phyloP scores from a whole-genome alignment of 1,139 yeast species.

The Magnusiomyces clavatus region DNA sequence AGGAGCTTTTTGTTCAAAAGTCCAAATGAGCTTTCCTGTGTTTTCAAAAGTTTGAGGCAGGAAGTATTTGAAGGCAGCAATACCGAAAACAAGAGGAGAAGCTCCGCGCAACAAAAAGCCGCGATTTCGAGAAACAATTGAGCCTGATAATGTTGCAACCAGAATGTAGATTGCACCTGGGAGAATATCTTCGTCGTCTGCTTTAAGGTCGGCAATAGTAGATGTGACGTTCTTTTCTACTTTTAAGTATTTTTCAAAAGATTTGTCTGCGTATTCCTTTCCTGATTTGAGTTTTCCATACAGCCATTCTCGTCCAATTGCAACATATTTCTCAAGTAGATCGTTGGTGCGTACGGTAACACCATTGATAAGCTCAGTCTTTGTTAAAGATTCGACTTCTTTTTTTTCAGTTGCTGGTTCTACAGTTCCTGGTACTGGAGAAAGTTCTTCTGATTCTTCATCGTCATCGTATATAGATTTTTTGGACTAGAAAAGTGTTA shows the following conservation, averaged over 20 bases:
- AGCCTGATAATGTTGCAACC: slow-evolving; percentile 74
- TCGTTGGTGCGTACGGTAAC: slow-evolving; percentile 49
- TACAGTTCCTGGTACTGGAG: slow-evolving; percentile 50
- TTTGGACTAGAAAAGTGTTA: slow-evolving; percentile 10
- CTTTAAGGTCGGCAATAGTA: slow-evolving; percentile 63
- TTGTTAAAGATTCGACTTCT: slow-evolving; percentile 32
- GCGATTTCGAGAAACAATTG: slow-evolving; percentile 69
- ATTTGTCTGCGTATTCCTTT: slow-evolving; percentile 34
- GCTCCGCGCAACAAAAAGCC: slow-evolving; percentile 49
- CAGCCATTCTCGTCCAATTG: slow-evolving; percentile 39
- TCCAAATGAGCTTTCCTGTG: slow-evolving; percentile 55
- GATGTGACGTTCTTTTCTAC: slow-evolving; percentile 61
- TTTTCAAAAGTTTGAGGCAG: slow-evolving; percentile 73
- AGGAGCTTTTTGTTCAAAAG: slow-evolving; percentile 61
- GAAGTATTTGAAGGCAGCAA: slow-evolving; percentile 62
- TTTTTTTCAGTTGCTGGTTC: slow-evolving; percentile 40
- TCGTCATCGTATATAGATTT: slow-evolving; percentile 57
- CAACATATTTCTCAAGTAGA: slow-evolving; percentile 43
- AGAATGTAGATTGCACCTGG: slow-evolving; percentile 69
- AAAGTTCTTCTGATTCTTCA: slow-evolving; percentile 26
- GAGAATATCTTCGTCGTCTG: slow-evolving; percentile 61
- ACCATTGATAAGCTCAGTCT: slow-evolving; percentile 46
- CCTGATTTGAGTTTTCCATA: slow-evolving; percentile 29
- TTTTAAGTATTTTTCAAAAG: slow-evolving; percentile 45
- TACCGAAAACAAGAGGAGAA: slow-evolving; percentile 61